phyloP scores from a whole-genome alignment of 2,329 filamentous ascomycete genomes.

The Sporothrix brunneoviolacea region DNA sequence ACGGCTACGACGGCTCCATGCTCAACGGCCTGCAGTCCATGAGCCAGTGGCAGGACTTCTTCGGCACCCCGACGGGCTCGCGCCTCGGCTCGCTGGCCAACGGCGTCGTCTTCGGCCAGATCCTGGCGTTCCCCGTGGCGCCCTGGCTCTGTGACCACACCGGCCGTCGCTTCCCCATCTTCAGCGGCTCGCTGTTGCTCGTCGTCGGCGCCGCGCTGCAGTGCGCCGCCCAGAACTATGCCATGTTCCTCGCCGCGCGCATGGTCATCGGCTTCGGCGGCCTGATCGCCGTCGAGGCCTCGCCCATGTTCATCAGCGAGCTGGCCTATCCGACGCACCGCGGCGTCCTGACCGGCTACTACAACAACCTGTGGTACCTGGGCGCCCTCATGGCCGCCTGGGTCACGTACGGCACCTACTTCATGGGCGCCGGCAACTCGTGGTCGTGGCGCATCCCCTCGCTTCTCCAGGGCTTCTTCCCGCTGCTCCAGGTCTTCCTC shows the following conservation, averaged over 20 bases:
- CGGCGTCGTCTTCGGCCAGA: constrained; percentile 24
- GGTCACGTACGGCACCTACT: constrained; percentile 28
- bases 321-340: constrained; percentile 16
- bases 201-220: constrained; percentile 29
- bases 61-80: constrained; percentile 29
- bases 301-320: constrained; percentile 15
- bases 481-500: constrained; percentile 21
- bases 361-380: constrained; percentile 22
- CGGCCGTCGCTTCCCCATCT: constrained; percentile 34
- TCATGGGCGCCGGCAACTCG: constrained; percentile 32
- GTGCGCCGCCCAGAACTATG: constrained; percentile 19
- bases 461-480: constrained; percentile 38
- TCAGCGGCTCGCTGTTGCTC: constrained; percentile 26
- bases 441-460: constrained; percentile 54
- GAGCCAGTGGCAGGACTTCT: constrained; percentile 31
- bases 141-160: constrained; percentile 23
- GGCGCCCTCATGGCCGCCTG: constrained; percentile 27
- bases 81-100: constrained; percentile 28
- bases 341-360: constrained; percentile 12
- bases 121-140: constrained; percentile 22
- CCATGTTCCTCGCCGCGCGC: background rate
- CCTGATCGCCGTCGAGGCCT: constrained; percentile 3
- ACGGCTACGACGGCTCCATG: constrained; percentile 22
- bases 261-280: constrained; percentile 4
- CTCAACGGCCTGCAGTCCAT: constrained; percentile 36